These are phyloP conservation scores for Hypoxylon intermedium DNA, from an alignment of 495 filamentous ascomycete species.

Conservation along the genomic window DNA sequence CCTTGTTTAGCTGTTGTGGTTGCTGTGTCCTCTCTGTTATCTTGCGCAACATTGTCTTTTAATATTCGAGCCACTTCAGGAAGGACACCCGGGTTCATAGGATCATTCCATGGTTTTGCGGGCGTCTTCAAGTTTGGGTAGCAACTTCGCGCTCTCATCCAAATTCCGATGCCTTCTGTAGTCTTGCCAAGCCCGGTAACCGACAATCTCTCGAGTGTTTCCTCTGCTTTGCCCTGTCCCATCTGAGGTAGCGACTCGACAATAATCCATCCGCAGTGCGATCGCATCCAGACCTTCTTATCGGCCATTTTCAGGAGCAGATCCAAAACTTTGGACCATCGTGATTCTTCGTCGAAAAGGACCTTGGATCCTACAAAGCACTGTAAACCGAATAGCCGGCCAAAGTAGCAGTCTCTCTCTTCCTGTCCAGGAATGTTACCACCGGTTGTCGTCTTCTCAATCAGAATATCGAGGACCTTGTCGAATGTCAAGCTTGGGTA, in stretches of 20 bases:
- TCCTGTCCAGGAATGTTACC: constrained; percentile 77
- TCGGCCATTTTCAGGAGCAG: constrained; percentile 64
- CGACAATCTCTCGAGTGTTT: constrained; percentile 66
- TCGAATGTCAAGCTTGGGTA: constrained; percentile 60
- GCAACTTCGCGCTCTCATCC: constrained; percentile 70
- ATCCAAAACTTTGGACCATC: constrained; percentile 69
- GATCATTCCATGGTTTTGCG: constrained; percentile 76
- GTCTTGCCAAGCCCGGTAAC: constrained; percentile 72
- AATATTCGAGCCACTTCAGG: constrained; percentile 72
- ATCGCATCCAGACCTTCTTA: constrained; percentile 84
- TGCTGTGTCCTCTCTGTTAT: constrained; percentile 55
- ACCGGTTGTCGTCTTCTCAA: constrained; percentile 68
- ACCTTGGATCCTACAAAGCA: constrained; percentile 81
- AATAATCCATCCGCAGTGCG: constrained; percentile 81
- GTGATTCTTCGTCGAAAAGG: constrained; percentile 63
- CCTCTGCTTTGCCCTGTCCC: constrained; percentile 61
- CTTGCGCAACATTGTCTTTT: constrained; percentile 73
- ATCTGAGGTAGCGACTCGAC: constrained; percentile 59
- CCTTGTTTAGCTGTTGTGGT: no score
- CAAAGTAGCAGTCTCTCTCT: constrained; percentile 82
- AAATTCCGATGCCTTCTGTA: constrained; percentile 87
- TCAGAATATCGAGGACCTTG: constrained; percentile 68
- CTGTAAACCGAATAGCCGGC: constrained; percentile 84
- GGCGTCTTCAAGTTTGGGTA: constrained; percentile 72
- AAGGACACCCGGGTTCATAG: constrained; percentile 69